Percentiles rank a stretch among this genome's conserved stretches.
Conservation (phyloP, 495 filamentous ascomycete species). For the Echria macrotheca region DNA sequence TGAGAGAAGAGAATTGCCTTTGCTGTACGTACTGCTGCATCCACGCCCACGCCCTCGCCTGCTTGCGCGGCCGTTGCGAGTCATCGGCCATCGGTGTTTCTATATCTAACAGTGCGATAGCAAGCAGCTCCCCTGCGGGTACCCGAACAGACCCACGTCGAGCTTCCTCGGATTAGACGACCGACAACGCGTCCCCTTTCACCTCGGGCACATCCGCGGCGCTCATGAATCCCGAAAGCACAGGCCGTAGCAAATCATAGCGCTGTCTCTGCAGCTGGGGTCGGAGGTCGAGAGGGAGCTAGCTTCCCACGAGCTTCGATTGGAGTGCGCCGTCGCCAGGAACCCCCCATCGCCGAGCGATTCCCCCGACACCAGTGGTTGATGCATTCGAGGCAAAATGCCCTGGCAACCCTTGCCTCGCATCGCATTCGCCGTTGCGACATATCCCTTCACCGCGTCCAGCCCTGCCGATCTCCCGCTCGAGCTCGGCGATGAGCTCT, state of each 20-base stretch:
- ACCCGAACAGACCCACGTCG: slow-evolving; percentile 2
- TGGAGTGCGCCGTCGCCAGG: background rate
- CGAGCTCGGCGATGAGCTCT: slow-evolving; percentile 95
- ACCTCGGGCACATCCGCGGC: background rate
- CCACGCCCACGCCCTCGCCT: background rate
- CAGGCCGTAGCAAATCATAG: background rate
- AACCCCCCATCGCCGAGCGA: background rate
- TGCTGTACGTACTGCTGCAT: background rate
- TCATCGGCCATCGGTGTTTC: background rate
- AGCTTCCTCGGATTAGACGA: background rate
- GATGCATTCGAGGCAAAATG: slow-evolving; percentile 53
- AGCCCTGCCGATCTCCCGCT: slow-evolving; percentile 89
- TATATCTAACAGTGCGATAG: background rate
- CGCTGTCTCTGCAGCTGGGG: background rate
- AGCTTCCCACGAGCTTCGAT: background rate
- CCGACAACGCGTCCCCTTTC: background rate
- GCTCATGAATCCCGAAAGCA: background rate
- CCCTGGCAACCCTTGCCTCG: slow-evolving; percentile 95
- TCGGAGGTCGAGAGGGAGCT: background rate
- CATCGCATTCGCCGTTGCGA: slow-evolving; percentile 95
- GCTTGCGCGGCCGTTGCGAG: background rate
- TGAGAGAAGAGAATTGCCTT: background rate
- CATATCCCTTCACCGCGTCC: slow-evolving; percentile 82
- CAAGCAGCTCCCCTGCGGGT: slow-evolving; percentile 4
- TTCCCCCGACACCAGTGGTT: slow-evolving; percentile 8